Base-by-base conservation (phyloP, 1,284 basidiomycete species). In the Sanghuangporus weigelae region DNA sequence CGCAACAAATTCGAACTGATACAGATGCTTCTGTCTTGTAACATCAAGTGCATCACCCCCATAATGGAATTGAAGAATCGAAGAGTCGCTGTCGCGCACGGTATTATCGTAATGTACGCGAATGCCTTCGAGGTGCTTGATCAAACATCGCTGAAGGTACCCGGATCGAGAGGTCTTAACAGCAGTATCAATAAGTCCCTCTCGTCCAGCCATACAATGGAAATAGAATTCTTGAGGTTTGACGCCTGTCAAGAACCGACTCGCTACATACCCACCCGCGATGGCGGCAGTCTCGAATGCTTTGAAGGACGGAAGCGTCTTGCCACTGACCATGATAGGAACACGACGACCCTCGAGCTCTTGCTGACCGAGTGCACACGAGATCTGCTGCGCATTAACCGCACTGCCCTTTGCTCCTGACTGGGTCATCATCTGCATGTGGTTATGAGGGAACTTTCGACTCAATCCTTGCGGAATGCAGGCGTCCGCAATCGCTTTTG, bases 211-310 rank as follows among this genome's bases (percentile, higher is more conserved):
- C 97, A 99, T 99, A 76, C 97, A 98, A 79, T 99, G 97, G 84
- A 99, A 99, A 80, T 98, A 99, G 79, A 98, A 99, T 76, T 99
- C 97, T 74, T 99, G 97, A 0, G 97, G 97, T 67, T 92, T 93
- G 73, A 99, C 90, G 65, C 97, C 97, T 19, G 97, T 99, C 80
- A 99, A 84, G 85, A 99, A 99, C 59, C 97, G 94, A 75, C 96
- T 97, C n/a, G 93, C 95, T 57, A 99, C 93, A 75, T 97, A 99
- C n/a, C 97, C 97, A 75, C 97, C 97, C 16, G 97, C 96, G 67
- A 98, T 93, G 1, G 96, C 95, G 63, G 89, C 91, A 4, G 97
- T 99, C 76, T 99, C 97, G 75, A 98, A 98, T 0, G 96, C 81
- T 73, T 92, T 92, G 87, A 99, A 99, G 4, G 95, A 95, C 1